These are phyloP conservation scores for Penicillium flavigenum DNA, from an alignment of 495 filamentous ascomycete species.

Conservation along the genomic window DNA sequence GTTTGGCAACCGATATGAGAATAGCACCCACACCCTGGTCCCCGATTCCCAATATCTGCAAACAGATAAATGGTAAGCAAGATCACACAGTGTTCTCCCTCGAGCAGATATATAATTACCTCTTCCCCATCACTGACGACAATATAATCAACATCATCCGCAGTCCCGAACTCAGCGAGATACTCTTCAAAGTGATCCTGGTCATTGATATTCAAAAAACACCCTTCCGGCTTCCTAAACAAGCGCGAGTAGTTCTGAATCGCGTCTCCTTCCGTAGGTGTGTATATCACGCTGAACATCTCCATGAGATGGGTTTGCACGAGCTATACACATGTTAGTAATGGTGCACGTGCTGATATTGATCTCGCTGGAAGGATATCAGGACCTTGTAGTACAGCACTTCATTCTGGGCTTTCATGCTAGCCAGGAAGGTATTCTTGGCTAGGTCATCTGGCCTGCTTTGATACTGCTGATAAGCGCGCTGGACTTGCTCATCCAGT, in stretches of 20 bases:
- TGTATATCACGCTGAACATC: conserved; percentile 88
- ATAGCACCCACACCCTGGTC: conserved; percentile 91
- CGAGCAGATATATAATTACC: conserved; percentile 38
- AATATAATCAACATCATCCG: conserved; percentile 83
- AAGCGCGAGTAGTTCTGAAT: conserved; percentile 81
- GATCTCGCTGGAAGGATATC: neutral
- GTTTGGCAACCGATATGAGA: conserved; percentile 79
- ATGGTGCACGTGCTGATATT: neutral
- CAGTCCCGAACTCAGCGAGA: conserved; percentile 63
- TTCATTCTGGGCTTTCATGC: conserved; percentile 78
- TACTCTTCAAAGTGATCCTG: conserved; percentile 59
- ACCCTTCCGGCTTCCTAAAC: conserved; percentile 75
- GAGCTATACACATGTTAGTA: conserved; percentile 39
- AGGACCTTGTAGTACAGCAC: conserved; percentile 29
- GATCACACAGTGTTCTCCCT: conserved; percentile 48
- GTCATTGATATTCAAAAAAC: conserved; percentile 55
- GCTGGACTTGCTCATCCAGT: conserved; percentile 72
- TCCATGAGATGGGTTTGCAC: conserved; percentile 70
- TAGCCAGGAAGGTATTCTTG: conserved; percentile 81
- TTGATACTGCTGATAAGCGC: conserved; percentile 79
- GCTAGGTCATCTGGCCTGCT: conserved; percentile 59
- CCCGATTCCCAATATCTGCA: conserved; percentile 79
- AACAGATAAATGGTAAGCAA: conserved; percentile 26
- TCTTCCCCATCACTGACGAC: conserved; percentile 80
- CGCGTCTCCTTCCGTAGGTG: conserved; percentile 88